Evolutionary conservation across 495 filamentous ascomycete genomes (phyloP).

Genomic region (Penicillium nucicola): DNA sequence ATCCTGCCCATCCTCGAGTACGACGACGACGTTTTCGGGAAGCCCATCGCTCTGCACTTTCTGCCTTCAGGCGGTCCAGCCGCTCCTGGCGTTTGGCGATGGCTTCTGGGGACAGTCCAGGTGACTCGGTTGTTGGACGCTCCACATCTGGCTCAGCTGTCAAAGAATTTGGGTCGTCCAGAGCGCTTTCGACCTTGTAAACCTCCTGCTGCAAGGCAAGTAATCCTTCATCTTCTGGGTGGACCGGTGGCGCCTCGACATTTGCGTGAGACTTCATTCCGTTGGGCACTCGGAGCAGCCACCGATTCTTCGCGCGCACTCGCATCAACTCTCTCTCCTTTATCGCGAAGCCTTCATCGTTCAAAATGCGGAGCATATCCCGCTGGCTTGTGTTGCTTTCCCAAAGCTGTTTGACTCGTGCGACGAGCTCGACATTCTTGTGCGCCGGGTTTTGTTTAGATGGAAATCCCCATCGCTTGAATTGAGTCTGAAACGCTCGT

Average conservation of each 20-base stretch:
- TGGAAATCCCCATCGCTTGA: conserved; percentile 76
- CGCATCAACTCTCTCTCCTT: conserved; percentile 65
- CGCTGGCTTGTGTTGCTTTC: conserved; percentile 64
- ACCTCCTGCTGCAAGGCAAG: conserved; percentile 42
- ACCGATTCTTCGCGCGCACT: conserved; percentile 62
- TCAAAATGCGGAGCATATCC: conserved; percentile 69
- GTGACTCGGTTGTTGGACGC: conserved; percentile 20
- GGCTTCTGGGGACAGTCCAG: conserved; percentile 49
- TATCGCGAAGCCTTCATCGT: conserved; percentile 68
- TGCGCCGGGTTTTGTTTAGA: conserved; percentile 66
- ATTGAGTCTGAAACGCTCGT: conserved; percentile 69
- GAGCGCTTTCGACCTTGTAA: conserved; percentile 31
- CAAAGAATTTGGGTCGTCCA: conserved; percentile 23
- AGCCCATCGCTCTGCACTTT: conserved; percentile 62
- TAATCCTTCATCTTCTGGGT: conserved; percentile 39
- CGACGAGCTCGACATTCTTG: conserved; percentile 62
- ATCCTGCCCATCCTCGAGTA: conserved; percentile 65
- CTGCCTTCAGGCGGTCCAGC: conserved; percentile 54
- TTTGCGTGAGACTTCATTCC: conserved; percentile 46
- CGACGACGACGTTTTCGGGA: conserved; percentile 69
- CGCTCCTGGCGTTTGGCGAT: conserved; percentile 54
- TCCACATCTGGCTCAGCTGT: conserved; percentile 16
- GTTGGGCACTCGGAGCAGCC: conserved; percentile 59
- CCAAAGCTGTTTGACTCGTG: conserved; percentile 72
- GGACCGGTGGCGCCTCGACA: conserved; percentile 15